Base-by-base conservation (phyloP, 176 grass and related monocot species). In the Ensete glaucum region DNA sequence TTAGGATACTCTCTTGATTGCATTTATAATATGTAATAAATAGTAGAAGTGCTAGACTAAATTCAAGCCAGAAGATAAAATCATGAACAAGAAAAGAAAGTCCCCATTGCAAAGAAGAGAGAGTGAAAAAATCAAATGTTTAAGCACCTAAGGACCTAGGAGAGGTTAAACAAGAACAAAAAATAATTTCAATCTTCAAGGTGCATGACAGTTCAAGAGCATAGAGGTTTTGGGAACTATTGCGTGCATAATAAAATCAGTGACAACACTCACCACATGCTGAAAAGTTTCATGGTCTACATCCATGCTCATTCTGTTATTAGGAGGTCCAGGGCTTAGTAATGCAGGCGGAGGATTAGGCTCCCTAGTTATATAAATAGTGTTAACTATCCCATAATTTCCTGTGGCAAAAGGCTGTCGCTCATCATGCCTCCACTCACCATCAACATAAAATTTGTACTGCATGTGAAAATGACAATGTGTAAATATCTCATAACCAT, bases 391-490 rank as follows among this genome's bases (percentile, higher is more conserved):
- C n/a, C 91, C 95, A 72, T 85, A 91, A 7, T 82, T 76, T 73
- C 88, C 88, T 9, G 82, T 79, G 68, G 74, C 72, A 57, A 82
- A 91, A 52, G 95, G 88, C 66, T 88, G 91, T 9, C 50, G 79
- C 22, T 99, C 95, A 77, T 99, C 95, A 53, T 99, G 86, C 73
- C 78, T 80, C 96, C 96, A 99, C 34, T 99, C 84, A 10, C 96
- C 96, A 50, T 95, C 96, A 77, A 99, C 96, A 85, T 48, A 91
- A 64, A 99, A 99, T 73, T 99, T 99, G 81, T 88, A 99, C 96
- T 99, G 95, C 52, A 73, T 17, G 71, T 75, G n/a, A 80, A 83
- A 56, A 81, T 80, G 67, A 70, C 67, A 70, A 50, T 21, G 24
- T 17, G 26, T 29, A 67, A 27, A 34, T 67, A 50, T 22, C 12